phyloP scores from a whole-genome alignment of 148 eudicot genomes.

The Spergularia marina region DNA sequence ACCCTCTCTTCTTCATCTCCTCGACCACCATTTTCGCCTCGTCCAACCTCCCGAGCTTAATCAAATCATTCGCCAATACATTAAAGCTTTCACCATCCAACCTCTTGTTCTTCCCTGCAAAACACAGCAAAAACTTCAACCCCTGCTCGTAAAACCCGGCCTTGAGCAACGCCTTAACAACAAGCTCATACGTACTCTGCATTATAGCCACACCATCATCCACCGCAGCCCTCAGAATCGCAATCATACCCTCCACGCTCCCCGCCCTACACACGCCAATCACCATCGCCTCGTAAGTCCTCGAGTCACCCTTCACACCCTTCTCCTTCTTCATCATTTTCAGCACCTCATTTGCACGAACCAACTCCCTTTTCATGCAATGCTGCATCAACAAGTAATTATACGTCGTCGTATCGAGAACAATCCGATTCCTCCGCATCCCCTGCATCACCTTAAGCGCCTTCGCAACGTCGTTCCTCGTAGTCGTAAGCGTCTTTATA shows the following conservation, averaged over 20 bases:
- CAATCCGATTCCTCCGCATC: conserved; percentile 32
- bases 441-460: conserved; percentile 42
- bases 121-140: conserved; percentile 51
- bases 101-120: conserved; percentile 38
- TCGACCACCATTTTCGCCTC: conserved; percentile 47
- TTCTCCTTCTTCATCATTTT: conserved; percentile 24
- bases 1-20: conserved; percentile 47
- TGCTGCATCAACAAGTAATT: conserved; percentile 45
- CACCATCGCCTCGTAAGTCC: conserved; percentile 69
- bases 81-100: conserved; percentile 51
- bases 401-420: conserved; percentile 42
- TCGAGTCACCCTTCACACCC: conserved; percentile 46
- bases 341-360: conserved; percentile 35
- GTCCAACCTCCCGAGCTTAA: conserved; percentile 35
- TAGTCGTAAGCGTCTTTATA: conserved; percentile 34
- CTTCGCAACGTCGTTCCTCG: conserved; percentile 21
- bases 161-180: conserved; percentile 39
- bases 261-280: conserved; percentile 65
- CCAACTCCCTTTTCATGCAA: conserved; percentile 40
- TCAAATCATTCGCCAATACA: conserved; percentile 41
- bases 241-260: conserved; percentile 52
- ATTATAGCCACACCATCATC: conserved; percentile 40
- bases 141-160: conserved; percentile 48
- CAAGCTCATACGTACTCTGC: conserved; percentile 42
- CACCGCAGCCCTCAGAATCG: conserved; percentile 44